Percentiles rank a stretch among this genome's conserved stretches.
Evolutionary conservation across 2,329 filamentous ascomycete genomes (phyloP).

Genomic region (Fusarium aywerte): DNA sequence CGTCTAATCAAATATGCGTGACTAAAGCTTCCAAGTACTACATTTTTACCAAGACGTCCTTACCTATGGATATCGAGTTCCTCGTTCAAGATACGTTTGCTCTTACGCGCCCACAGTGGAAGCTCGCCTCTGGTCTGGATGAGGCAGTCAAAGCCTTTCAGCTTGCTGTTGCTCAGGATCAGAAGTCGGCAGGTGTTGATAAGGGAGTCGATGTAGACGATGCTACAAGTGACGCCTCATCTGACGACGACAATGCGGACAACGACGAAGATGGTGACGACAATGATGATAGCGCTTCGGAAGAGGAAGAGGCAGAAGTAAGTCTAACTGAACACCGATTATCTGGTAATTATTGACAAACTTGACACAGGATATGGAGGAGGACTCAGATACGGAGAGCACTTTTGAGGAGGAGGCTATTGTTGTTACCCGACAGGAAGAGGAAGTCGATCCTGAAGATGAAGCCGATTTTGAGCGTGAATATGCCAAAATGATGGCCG

Average conservation of each 20-base stretch:
- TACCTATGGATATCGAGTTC: conserved; percentile 98
- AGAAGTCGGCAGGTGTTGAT: conserved; percentile 80
- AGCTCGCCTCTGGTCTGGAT: conserved; percentile 80
- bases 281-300: conserved; percentile 68
- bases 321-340: neutral
- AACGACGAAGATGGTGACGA: conserved; percentile 72
- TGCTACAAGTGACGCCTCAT: conserved; percentile 73
- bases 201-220: conserved; percentile 78
- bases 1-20: neutral
- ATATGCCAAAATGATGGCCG: conserved; percentile 97
- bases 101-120: conserved; percentile 90
- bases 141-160: conserved; percentile 87
- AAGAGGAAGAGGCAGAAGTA: conserved; percentile 70
- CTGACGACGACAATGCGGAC: conserved; percentile 79
- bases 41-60: conserved; percentile 84
- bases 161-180: conserved; percentile 88
- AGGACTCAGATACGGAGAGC: conserved; percentile 64
- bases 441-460: conserved; percentile 89
- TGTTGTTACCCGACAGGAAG: conserved; percentile 89
- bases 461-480: conserved; percentile 98
- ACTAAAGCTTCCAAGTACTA: conserved; percentile 73
- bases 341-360: conserved; percentile 7
- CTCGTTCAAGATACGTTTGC: conserved; percentile 92
- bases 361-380: conserved; percentile 58
- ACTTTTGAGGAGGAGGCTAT: conserved; percentile 89